A percentile compares a stretch with the other conserved stretches of the same genome.
Conservation (phyloP, 192 early-diverging fungal species). For the Entrophospora sp. region DNA sequence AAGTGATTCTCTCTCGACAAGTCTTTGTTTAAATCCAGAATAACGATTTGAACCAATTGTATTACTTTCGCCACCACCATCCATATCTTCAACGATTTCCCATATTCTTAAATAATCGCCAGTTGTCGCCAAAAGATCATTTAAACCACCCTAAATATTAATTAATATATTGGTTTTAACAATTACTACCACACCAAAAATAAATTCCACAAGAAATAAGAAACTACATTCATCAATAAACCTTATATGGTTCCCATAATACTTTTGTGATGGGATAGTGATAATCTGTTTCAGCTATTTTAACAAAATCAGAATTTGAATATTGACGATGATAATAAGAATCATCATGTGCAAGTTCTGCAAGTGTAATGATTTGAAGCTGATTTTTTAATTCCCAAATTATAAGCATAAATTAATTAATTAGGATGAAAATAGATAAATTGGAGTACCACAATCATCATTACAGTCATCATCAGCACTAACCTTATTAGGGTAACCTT, state of each 20-base stretch:
- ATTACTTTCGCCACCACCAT: constrained; percentile 18
- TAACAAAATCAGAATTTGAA: constrained; percentile 66
- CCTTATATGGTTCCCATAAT: constrained; percentile 74
- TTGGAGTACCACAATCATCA: too few relatives aligned
- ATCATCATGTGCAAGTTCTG: constrained; percentile 37
- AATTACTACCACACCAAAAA: too few relatives aligned
- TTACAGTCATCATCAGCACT: too few relatives aligned
- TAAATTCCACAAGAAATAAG: too few relatives aligned
- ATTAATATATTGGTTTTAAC: too few relatives aligned
- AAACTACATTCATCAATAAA: too few relatives aligned
- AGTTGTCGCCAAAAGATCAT: constrained; percentile 80
- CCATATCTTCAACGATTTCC: constrained; percentile 63
- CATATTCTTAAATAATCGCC: constrained; percentile 86
- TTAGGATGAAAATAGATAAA: too few relatives aligned
- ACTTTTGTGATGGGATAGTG: constrained; percentile 92
- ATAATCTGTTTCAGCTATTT: constrained; percentile 66
- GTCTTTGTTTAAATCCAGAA: constrained; percentile 21
- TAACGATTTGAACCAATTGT: constrained; percentile 32
- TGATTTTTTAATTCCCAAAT: too few relatives aligned
- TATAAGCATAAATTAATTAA: too few relatives aligned
- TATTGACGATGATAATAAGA: constrained; percentile 28
- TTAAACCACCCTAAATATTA: constrained; percentile 24
- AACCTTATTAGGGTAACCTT: too few relatives aligned
- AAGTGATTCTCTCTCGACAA: constrained; percentile 42
- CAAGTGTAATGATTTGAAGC: constrained; percentile 57